Percentiles rank a stretch among this genome's conserved stretches.
Evolutionary conservation across 2,329 filamentous ascomycete species (phyloP).

Genomic region (Saccharata proteae): DNA sequence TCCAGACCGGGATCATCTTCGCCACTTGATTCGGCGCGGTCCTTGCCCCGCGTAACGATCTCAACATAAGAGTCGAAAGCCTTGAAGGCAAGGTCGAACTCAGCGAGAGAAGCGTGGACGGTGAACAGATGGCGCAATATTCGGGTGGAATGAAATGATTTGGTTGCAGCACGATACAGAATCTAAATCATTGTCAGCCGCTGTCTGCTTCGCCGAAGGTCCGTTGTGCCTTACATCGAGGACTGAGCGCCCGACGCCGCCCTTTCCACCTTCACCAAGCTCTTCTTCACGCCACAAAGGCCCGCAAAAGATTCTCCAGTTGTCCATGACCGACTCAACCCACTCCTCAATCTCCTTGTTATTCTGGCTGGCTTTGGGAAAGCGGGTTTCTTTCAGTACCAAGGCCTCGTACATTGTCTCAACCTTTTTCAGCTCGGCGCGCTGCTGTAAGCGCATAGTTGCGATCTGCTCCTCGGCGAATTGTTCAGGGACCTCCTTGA

Average conservation of each 20-base stretch:
- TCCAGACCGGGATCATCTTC: constrained; percentile 62
- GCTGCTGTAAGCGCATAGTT: constrained; percentile 37
- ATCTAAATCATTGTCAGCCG: constrained; percentile 38
- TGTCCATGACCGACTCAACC: constrained; percentile 64
- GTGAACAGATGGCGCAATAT: constrained; percentile 79
- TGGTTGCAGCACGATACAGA: constrained; percentile 79
- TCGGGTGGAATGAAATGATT: constrained; percentile 88
- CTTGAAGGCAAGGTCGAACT: constrained; percentile 84
- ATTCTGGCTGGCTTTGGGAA: constrained; percentile 70
- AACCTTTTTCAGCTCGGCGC: constrained; percentile 65
- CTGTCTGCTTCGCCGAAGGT: not conserved
- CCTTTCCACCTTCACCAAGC: constrained; percentile 68
- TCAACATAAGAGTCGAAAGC: constrained; percentile 88
- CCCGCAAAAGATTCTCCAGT: constrained; percentile 76
- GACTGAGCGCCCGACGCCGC: constrained; percentile 60
- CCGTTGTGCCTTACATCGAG: constrained; percentile 44
- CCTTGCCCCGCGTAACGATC: constrained; percentile 74
- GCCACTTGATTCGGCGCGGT: constrained; percentile 63
- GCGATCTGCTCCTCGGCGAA: constrained; percentile 15
- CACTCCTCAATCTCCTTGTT: constrained; percentile 74
- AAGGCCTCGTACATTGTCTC: constrained; percentile 70
- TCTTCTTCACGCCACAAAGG: constrained; percentile 70
- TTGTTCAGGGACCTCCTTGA: constrained; percentile 12
- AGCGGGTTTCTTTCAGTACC: constrained; percentile 65
- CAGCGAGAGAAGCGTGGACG: constrained; percentile 74